Conservation (phyloP, 805 yeast species). For the Tetrapisispora nanseiensis region DNA sequence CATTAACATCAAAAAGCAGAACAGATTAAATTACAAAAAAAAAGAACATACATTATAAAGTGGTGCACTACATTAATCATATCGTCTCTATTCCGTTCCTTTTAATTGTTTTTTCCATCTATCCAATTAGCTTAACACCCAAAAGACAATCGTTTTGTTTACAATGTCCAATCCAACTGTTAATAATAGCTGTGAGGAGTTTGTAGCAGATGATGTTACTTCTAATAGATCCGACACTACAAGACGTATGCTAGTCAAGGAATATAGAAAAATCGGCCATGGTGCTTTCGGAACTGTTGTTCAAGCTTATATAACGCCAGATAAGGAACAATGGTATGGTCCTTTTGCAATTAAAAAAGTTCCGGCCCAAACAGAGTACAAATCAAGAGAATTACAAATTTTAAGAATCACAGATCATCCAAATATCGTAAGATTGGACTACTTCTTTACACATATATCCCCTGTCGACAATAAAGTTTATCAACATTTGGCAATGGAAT, state of each 20-base stretch:
- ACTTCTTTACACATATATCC: slow-evolving; percentile 59
- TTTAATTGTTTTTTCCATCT: too few species aligned
- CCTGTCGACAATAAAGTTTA: slow-evolving; percentile 55
- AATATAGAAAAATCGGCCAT: slow-evolving; percentile 68
- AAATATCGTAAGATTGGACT: slow-evolving; percentile 60
- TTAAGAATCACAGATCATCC: slow-evolving; percentile 71
- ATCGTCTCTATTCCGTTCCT: too few species aligned
- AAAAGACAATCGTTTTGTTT: too few species aligned
- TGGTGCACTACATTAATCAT: too few species aligned
- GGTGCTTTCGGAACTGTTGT: slow-evolving; percentile 84
- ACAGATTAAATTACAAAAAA: too few species aligned
- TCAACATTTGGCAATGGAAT: slow-evolving; percentile 81
- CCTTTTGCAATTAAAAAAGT: slow-evolving; percentile 80
- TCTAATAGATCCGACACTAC: slow-evolving; percentile 45
- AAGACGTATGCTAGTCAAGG: slow-evolving; percentile 58
- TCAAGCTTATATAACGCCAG: slow-evolving; percentile 48
- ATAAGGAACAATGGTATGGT: slow-evolving; percentile 49
- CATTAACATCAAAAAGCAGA: too few species aligned
- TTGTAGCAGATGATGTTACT: slow-evolving; percentile 50
- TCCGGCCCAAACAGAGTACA: slow-evolving; percentile 81
- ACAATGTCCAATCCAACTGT: slow-evolving; percentile 3
- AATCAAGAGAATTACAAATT: slow-evolving; percentile 71
- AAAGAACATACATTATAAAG: too few species aligned
- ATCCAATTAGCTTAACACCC: too few species aligned
- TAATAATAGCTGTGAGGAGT: slow-evolving; percentile 27